phyloP scores from a whole-genome alignment of 1,139 yeast species.

The Wickerhamomyces sp. region DNA sequence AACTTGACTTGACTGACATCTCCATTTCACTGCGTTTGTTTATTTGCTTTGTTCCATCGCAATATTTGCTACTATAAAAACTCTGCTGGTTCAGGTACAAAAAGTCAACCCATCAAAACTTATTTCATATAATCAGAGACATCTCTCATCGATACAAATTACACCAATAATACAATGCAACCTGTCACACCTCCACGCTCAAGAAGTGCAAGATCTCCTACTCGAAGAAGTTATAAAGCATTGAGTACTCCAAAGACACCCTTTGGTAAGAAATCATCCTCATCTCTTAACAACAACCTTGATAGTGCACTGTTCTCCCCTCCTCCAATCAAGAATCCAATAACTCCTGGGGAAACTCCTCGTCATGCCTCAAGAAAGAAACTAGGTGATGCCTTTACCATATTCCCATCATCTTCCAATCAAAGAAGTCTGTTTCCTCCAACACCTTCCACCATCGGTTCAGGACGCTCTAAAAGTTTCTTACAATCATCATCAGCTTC shows the following conservation, averaged over 20 bases:
- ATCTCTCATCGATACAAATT: not conserved
- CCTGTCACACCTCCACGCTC: constrained; percentile 20
- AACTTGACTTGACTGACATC: no score
- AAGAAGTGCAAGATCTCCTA: constrained; percentile 1
- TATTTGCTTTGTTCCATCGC: not conserved
- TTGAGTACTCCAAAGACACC: constrained; percentile 19
- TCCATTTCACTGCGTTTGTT: no score
- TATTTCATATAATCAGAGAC: not conserved
- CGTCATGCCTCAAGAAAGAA: constrained; percentile 14
- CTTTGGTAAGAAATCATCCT: constrained; percentile 9
- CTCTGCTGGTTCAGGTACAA: constrained; percentile 2
- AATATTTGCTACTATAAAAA: not conserved
- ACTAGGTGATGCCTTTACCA: constrained; percentile 9
- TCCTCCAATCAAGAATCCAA: constrained; percentile 5
- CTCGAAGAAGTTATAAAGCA: constrained; percentile 1
- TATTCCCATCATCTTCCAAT: constrained; percentile 4
- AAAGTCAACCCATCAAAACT: not conserved
- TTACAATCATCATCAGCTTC: no score
- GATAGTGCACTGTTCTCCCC: not conserved
- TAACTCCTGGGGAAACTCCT: constrained; percentile 20
- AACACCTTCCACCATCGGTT: constrained; percentile 24
- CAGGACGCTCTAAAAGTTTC: constrained; percentile 20
- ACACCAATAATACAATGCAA: constrained; percentile 9
- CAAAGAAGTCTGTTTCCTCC: constrained; percentile 22
- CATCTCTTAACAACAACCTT: not conserved